Evolutionary conservation across 768 basidiomycete species (phyloP), one percentile per base, ranked within the genome.

Genomic region (Cystofilobasidium bisporidii): DNA sequence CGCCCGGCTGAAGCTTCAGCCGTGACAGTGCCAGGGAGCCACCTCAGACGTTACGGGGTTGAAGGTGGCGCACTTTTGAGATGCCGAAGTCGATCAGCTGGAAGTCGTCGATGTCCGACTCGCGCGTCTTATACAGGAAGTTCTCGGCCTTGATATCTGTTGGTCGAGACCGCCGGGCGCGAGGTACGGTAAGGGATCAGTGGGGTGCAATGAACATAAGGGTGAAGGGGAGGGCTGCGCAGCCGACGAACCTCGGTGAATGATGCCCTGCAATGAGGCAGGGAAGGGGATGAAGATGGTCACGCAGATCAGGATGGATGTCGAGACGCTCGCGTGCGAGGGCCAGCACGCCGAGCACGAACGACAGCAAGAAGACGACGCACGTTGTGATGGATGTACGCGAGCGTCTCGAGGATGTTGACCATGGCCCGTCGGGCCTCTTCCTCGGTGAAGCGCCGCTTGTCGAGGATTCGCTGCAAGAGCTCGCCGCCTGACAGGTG

Each of bases 11-110:
- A n/a, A n/a, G n/a, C n/a, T n/a, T n/a, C n/a, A n/a, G n/a, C n/a
- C n/a, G n/a, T n/a, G n/a, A n/a, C n/a, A n/a, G n/a, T n/a, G n/a
- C n/a, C n/a, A n/a, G n/a, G n/a, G n/a, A n/a, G n/a, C n/a, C n/a
- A n/a, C n/a, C n/a, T 41, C 40, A 41, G 40, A 41, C 40, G 40
- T 41, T 9, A 17, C 17, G 40, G 43, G 43, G 20, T 4, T 5
- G 43, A 5, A 15, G 20, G 43, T 43, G 43, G 36, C 55, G 45
- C n/a, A 63, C 67, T 24, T 59, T 63, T 3, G 61, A 43, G 56
- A 68, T 68, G 1, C 67, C 67, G 26, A 68, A 68, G 61, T 68
- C 67, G 40, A 68, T 68, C 48, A 68, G 61, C 32, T 57, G 41
- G 53, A 68, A 63, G 32, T 68, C 67, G 55, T 68, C 67, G n/a